Base-by-base conservation (phyloP, 805 yeast genomes). In the Yarrowia sp. region DNA sequence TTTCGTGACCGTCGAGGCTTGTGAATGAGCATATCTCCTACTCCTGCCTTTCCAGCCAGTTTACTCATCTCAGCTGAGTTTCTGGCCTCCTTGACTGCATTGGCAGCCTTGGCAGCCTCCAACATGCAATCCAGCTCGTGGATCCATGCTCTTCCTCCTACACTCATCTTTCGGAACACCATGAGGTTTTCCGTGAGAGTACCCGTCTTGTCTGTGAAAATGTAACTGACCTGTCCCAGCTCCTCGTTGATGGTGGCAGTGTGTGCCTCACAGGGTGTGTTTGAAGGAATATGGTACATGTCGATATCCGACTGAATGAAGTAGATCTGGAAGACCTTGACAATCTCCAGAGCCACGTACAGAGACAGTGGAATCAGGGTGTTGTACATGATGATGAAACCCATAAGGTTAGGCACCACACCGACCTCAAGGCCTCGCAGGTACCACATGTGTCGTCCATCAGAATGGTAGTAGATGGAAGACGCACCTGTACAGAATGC, bases 141-240 rank as follows among this genome's bases (percentile, higher is more conserved):
- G 9, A 86, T 72, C 97, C 97, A 95, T 5, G 96, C 85, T 3
- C 87, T 81, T 1, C 99, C 99, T 63, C 89, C 87, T 5, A 95
- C 87, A 9, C 96, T 85, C 69, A 93, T 83, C 72, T 92, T 92
- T 51, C 97, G 81, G 74, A 95, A 95, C 32, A 93, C 78, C 99
- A 95, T 95, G 70, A 87, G 78, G 73, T 95, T 95, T 71, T 95
- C 98, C 0, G 99, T 95, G 67, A 95, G 81, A 0, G 99, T 95
- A 9, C 99, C 99, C 0, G 99, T 95, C 75, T 95, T 95, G 76
- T 95, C 99, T 67, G 97, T 89, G 74, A 95, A 95, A 3, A 95
- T 83, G 73, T 93, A 92, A 57, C 96, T 88, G 0, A 96, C 98
- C 74, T 95, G 99, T 2, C 99, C 99, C 70, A 95, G 79, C 76